Percentiles rank a stretch among this genome's conserved stretches.
Conservation (phyloP, 495 filamentous ascomycete genomes). For the Xylaria grammica region DNA sequence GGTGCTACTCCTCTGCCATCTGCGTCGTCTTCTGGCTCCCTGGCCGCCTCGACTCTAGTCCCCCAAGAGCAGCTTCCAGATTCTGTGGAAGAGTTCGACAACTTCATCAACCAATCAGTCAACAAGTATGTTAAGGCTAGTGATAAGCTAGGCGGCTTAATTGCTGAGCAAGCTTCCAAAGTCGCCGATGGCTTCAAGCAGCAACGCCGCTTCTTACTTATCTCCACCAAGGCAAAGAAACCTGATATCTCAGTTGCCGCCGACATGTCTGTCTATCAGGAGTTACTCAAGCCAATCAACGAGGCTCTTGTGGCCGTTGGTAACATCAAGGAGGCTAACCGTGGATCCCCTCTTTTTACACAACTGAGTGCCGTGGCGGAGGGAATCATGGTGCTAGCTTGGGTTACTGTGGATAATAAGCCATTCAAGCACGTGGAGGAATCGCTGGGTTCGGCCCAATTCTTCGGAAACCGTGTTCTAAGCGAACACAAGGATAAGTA, state of each 20-base stretch:
- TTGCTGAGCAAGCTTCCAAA: slow-evolving; percentile 71
- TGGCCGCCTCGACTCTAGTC: slow-evolving; percentile 42
- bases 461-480: slow-evolving; percentile 89
- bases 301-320: slow-evolving; percentile 74
- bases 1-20: slow-evolving; percentile 35
- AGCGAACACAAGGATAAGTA: slow-evolving; percentile 92
- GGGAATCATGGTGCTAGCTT: slow-evolving; percentile 81
- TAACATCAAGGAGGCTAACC: slow-evolving; percentile 78
- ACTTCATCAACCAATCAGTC: slow-evolving; percentile 75
- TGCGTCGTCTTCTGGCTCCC: slow-evolving; percentile 40
- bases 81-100: slow-evolving; percentile 84
- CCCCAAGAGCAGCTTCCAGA: slow-evolving; percentile 69
- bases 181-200: slow-evolving; percentile 68
- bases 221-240: slow-evolving; percentile 91
- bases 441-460: slow-evolving; percentile 77
- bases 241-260: slow-evolving; percentile 69
- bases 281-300: slow-evolving; percentile 77
- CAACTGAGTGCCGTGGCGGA: slow-evolving; percentile 88
- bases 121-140: slow-evolving; percentile 79
- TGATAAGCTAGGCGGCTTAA: slow-evolving; percentile 72
- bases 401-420: slow-evolving; percentile 80
- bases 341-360: slow-evolving; percentile 69
- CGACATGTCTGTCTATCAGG: slow-evolving; percentile 68
- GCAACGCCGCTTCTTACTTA: slow-evolving; percentile 83
- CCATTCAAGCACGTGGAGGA: slow-evolving; percentile 83